Conservation (phyloP, 2,329 filamentous ascomycete species). For the Aspergillus vadensis region DNA sequence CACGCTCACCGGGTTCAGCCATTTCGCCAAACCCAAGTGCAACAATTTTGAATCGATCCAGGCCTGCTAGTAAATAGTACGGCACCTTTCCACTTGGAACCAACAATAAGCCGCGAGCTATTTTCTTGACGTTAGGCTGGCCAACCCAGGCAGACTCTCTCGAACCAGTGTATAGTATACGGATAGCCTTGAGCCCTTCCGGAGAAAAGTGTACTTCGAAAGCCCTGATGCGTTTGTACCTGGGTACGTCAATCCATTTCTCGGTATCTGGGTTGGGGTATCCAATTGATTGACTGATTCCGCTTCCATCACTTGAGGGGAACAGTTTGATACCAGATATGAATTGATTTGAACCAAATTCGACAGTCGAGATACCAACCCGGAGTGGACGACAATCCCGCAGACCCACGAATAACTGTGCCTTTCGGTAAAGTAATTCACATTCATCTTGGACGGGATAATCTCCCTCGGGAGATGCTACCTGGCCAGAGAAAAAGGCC, state of each 20-base stretch:
- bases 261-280: constrained; percentile 1
- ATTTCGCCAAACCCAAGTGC: constrained; percentile 10
- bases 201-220: constrained; percentile 9
- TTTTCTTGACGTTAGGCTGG: not conserved
- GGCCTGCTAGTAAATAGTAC: constrained; percentile 7
- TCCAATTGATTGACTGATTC: not conserved
- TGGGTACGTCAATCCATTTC: constrained; percentile 2
- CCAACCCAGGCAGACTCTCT: constrained; percentile 13
- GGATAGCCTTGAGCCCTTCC: constrained; percentile 11
- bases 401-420: not conserved
- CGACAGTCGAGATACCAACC: constrained; percentile 13
- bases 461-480: not conserved
- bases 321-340: constrained; percentile 10
- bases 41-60: constrained; percentile 16
- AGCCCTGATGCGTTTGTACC: not conserved
- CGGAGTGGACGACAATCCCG: not conserved
- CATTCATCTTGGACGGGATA: constrained; percentile 4
- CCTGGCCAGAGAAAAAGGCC: constrained; percentile 3
- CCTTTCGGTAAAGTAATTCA: constrained; percentile 3
- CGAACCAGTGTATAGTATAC: constrained; percentile 6
- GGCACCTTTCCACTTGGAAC: not conserved
- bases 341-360: constrained; percentile 10
- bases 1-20: not conserved
- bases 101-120: not conserved
- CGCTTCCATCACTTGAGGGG: not conserved